Evolutionary conservation across 75 land plant species (phyloP), one percentile per base, ranked within the genome.

Genomic region (Isoetes taiwanensis): DNA sequence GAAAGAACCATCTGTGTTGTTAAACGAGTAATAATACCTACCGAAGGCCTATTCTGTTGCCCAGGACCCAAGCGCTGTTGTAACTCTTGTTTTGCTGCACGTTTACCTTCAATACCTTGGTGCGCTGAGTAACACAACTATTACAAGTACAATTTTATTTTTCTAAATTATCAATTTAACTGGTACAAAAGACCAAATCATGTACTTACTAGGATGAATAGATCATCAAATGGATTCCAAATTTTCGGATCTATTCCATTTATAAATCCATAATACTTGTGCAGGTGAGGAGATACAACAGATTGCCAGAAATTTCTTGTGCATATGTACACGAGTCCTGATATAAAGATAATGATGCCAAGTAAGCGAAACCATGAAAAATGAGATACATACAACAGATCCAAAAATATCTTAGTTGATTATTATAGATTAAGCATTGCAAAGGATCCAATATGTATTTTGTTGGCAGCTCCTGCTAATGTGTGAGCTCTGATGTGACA

Each of bases 201-300:
- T 37, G 30, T 26, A 67, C 90, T 64, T 74, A 88, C 95, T 58
- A 90, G 90, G 34, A 88, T 76, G 40, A 70, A 74, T 2, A 71
- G 75, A 54, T 88, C 90, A 59, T 76, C 80, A 54, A 43, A 81
- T 4, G 95, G 95, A 54, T 88, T 90, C 95, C 95, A 88, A 46
- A 88, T 88, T 57, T 88, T 82, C 6, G 66, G 82, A 54, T 88
- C 95, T 62, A 88, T 88, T 17, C 95, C 95, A 74, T 88, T 88
- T 56, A 82, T 16, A 37, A 88, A 84, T 0, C 95, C 95, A 55
- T 81, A 80, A 52, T 84, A 88, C 64, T 88, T 88, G 64, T 66
- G 27, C 9, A 68, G 78, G 57, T 88, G 72, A 39, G 95, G 82
- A 48, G 90, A 64, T 61, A 88, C 76, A 2, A 59, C 90, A 82